Conservation (phyloP, 2,329 filamentous ascomycete species). For the Neurospora sp. region DNA sequence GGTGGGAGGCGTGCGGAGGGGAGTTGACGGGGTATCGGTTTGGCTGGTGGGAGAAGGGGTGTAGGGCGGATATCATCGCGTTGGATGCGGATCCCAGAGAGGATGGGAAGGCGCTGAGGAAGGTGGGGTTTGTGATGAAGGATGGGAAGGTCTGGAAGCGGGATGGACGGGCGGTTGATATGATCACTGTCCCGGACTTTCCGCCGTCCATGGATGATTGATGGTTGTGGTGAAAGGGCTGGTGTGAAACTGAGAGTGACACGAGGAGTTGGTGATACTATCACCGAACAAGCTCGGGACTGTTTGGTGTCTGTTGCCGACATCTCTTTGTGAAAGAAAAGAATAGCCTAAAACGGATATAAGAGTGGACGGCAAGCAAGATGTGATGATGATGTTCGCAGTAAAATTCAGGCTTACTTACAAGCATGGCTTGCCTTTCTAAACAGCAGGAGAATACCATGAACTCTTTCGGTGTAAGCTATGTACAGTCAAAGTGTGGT, state of each 20-base stretch:
- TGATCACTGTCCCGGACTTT: conserved; percentile 12
- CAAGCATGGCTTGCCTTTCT: background rate
- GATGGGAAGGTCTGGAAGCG: conserved; percentile 37
- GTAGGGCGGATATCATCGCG: conserved; percentile 41
- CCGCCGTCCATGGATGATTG: background rate
- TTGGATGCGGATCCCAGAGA: conserved; percentile 32
- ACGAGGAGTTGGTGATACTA: background rate
- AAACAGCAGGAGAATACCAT: background rate
- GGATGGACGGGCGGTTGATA: conserved; percentile 19
- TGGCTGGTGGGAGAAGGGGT: conserved; percentile 39
- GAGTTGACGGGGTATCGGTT: conserved; percentile 41
- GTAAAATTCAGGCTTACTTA: background rate
- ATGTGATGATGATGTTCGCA: background rate
- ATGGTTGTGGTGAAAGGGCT: background rate
- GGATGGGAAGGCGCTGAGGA: conserved; percentile 32
- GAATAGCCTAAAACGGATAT: background rate
- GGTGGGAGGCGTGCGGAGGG: conserved; percentile 45
- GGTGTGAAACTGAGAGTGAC: background rate
- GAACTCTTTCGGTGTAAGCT: background rate
- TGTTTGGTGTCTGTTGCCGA: background rate
- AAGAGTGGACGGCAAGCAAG: background rate
- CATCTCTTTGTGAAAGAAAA: background rate
- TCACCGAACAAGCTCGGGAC: background rate
- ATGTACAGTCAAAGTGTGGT: background rate
- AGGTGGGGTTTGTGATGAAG: conserved; percentile 47